Base-by-base conservation (phyloP, 345 rosid genomes). In the Aquilaria sinensis region DNA sequence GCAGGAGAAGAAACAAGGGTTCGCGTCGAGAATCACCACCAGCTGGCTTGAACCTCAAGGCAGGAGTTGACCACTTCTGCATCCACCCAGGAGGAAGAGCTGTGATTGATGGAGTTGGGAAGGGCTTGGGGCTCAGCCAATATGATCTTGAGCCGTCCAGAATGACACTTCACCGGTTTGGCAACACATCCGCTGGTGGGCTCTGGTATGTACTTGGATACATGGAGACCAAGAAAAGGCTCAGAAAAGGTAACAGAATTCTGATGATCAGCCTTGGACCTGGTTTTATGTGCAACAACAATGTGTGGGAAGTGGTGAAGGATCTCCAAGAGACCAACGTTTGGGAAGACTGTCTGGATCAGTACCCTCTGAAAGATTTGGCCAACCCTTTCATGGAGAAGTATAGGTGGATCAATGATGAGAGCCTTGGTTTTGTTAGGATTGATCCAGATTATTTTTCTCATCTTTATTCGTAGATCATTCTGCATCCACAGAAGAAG, bases 151-250 rank as follows among this genome's bases (percentile, higher is more conserved):
- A 90, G 73, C 97, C 97, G 4, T 65, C 97, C 7, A 72, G 87
- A 70, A 90, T 90, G 97, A 77, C 97, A 2, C 80, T 90, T 32
- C 87, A 87, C 70, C 69, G 96, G 50, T 90, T 79, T 6, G 90
- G 97, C 10, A 90, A 90, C 70, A 90, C 97, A 0, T 87, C 97
- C 0, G 88, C 96, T 0, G 79, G 96, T 12, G 88, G 97, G 14
- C 75, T 87, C 1, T 90, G 97, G 97, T 90, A 90, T 67, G 97
- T 86, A 57, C 66, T 84, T 31, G 81, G 83, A 8, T 84, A 84
- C 54, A 84, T 81, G 89, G 86, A 84, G 65, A 86, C 90, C 13
- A 80, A 82, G 70, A 81, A 82, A 51, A 76, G 86, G 64, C 67
- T 74, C 16, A 83, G 74, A 64, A 73, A 69, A 56, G 80, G 80